A percentile compares a stretch with the other conserved stretches of the same genome.
phyloP scores from a whole-genome alignment of 352 stramenopile genomes.

The Hyphochytrium catenoides region DNA sequence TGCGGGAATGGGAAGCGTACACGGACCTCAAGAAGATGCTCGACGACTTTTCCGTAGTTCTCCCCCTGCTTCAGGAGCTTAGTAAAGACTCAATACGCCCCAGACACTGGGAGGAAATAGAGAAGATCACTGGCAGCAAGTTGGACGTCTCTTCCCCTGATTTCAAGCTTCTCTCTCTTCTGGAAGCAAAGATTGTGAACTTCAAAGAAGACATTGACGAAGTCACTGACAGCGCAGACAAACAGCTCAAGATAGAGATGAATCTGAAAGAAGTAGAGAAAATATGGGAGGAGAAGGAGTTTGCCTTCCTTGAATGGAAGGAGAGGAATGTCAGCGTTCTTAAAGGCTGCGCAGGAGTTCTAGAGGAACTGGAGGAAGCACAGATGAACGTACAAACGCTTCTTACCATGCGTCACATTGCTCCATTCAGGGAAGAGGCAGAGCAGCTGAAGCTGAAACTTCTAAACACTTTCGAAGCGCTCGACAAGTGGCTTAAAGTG shows the following conservation, averaged over 20 bases:
- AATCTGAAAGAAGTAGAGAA: conserved; percentile 77
- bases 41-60: conserved; percentile 88
- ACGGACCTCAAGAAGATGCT: conserved; percentile 88
- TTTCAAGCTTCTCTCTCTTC: conserved; percentile 85
- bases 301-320: conserved; percentile 86
- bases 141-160: conserved; percentile 79
- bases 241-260: conserved; percentile 91
- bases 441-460: conserved; percentile 79
- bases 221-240: conserved; percentile 89
- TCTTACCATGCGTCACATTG: conserved; percentile 88
- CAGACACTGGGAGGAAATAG: conserved; percentile 91
- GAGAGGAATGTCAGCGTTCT: conserved; percentile 79
- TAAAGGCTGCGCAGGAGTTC: conserved; percentile 78
- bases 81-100: conserved; percentile 88
- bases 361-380: conserved; percentile 91
- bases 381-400: conserved; percentile 97
- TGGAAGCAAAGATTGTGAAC: conserved; percentile 74
- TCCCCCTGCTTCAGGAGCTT: conserved; percentile 85
- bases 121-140: conserved; percentile 70
- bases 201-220: conserved; percentile 88
- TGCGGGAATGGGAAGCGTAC: conserved; percentile 92
- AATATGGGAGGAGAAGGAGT: conserved; percentile 80
- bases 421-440: conserved; percentile 84
- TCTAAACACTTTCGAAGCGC: conserved; percentile 85
- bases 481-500: conserved; percentile 93